Conservation (phyloP, 768 basidiomycete species). For the Hericium coralloides region DNA sequence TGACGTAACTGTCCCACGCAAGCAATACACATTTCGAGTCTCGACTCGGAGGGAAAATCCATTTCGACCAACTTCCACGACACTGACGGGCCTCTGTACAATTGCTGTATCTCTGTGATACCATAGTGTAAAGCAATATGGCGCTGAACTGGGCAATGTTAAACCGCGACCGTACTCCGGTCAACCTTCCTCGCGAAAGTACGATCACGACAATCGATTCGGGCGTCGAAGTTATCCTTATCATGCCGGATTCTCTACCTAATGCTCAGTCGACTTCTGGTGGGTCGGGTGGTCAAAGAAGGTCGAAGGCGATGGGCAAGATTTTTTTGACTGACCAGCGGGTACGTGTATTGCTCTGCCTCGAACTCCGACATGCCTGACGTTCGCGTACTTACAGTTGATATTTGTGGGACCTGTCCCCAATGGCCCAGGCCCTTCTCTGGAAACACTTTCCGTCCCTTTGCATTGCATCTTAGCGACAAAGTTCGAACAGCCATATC, state of each 20-base stretch:
- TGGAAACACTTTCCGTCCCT: conserved; percentile 45
- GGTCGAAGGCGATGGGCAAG: conserved; percentile 48
- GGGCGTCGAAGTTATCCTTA: conserved; percentile 50
- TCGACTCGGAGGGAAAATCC: background rate
- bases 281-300: conserved; percentile 46
- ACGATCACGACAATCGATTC: conserved; percentile 46
- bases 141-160: conserved; percentile 77
- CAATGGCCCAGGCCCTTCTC: conserved; percentile 15
- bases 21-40: too few relatives aligned
- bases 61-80: background rate
- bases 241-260: conserved; percentile 47
- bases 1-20: too few relatives aligned
- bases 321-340: conserved; percentile 65
- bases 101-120: too few relatives aligned
- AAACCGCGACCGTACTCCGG: conserved; percentile 42
- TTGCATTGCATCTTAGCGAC: conserved; percentile 57
- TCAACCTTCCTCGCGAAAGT: conserved; percentile 57
- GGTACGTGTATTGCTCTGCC: conserved; percentile 30
- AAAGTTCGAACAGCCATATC: conserved; percentile 68
- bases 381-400: background rate
- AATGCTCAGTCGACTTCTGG: conserved; percentile 33
- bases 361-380: background rate
- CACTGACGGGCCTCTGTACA: background rate
- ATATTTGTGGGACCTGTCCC: conserved; percentile 52
- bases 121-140: conserved; percentile 31